Evolutionary conservation across 176 grass and related monocot species (phyloP).

Genomic region (Aegilops umbellulata): DNA sequence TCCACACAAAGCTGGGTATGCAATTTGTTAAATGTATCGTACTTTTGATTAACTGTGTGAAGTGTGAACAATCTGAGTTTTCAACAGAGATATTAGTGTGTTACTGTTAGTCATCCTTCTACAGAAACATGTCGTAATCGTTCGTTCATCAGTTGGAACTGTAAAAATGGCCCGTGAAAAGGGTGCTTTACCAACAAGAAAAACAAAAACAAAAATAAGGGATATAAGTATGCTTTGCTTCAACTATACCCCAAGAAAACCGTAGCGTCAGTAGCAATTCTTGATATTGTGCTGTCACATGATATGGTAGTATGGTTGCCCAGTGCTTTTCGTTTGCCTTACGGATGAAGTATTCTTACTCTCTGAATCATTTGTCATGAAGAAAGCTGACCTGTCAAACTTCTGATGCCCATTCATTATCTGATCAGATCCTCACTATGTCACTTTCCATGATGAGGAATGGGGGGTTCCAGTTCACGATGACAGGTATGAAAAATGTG

Average conservation of each 20-base stretch:
- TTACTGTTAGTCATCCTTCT: neutral
- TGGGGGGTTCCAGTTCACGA: slow-evolving; percentile 90
- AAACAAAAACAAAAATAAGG: neutral
- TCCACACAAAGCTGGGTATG: neutral
- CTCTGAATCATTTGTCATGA: slow-evolving; percentile 26
- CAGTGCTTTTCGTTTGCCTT: slow-evolving; percentile 30
- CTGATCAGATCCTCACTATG: slow-evolving; percentile 70
- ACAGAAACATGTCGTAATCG: neutral
- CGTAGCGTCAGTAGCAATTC: slow-evolving; percentile 24
- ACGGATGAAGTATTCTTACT: slow-evolving; percentile 44
- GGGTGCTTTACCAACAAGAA: neutral
- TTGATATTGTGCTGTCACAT: slow-evolving; percentile 14
- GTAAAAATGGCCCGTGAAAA: slow-evolving; percentile 1
- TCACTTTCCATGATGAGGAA: slow-evolving; percentile 92
- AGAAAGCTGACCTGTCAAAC: slow-evolving; percentile 29
- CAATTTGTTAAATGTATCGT: neutral
- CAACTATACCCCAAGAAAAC: slow-evolving; percentile 17
- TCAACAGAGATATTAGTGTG: slow-evolving; percentile 15
- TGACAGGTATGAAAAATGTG: slow-evolving; percentile 47
- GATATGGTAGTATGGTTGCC: slow-evolving; percentile 25
- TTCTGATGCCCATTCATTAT: slow-evolving; percentile 10
- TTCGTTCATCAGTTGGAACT: neutral
- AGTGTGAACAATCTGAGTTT: neutral
- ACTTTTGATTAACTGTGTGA: slow-evolving; percentile 8
- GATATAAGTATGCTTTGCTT: slow-evolving; percentile 16